Percentiles rank a stretch among this genome's conserved stretches.
phyloP scores from a whole-genome alignment of 805 yeast genomes.

The Yamadazyma laniorum region DNA sequence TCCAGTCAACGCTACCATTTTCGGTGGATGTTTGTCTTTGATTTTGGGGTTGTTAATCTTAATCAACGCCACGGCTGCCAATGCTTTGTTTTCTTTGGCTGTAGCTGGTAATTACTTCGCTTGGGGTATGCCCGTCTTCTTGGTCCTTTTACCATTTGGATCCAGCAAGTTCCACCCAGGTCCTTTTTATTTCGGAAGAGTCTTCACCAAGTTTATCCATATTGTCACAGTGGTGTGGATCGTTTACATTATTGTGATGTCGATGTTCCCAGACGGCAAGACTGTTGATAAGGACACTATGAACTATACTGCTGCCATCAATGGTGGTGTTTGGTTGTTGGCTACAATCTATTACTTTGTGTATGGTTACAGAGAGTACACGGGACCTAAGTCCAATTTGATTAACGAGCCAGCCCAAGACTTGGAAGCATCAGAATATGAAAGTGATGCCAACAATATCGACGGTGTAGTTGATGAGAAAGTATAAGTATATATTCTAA shows the following conservation, averaged over 20 bases:
- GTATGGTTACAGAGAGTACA: constrained; percentile 53
- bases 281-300: constrained; percentile 45
- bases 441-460: background rate
- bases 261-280: constrained; percentile 58
- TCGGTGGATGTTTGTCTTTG: constrained; percentile 50
- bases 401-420: constrained; percentile 5
- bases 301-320: constrained; percentile 71
- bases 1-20: constrained; percentile 63
- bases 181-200: constrained; percentile 58
- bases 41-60: constrained; percentile 57
- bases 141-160: constrained; percentile 51
- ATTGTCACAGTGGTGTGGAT: constrained; percentile 49
- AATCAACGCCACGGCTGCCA: constrained; percentile 59
- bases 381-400: constrained; percentile 49
- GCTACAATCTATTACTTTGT: constrained; percentile 50
- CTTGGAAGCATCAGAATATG: background rate
- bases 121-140: constrained; percentile 60
- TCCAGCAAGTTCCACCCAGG: constrained; percentile 59
- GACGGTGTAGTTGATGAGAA: background rate
- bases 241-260: constrained; percentile 50
- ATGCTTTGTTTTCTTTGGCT: constrained; percentile 64
- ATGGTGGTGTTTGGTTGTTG: constrained; percentile 57
- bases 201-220: constrained; percentile 44
- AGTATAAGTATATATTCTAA: too few relatives aligned
- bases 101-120: constrained; percentile 63